Evolutionary conservation across 371 early-diverging fungal genomes (phyloP).

Genomic region (Rhizomucor pusillus): DNA sequence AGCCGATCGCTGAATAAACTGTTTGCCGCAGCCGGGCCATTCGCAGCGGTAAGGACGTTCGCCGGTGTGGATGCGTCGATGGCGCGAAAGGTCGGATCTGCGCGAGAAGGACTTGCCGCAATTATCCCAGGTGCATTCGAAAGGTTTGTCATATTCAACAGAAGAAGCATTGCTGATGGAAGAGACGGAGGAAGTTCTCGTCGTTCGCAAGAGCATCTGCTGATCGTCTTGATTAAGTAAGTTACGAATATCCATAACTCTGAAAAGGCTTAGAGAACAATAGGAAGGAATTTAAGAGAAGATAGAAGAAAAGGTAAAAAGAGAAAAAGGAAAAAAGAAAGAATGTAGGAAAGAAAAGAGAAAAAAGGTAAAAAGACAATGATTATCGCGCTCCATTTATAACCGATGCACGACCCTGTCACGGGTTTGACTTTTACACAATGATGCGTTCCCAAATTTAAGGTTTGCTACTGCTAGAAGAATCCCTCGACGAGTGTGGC

Average conservation of each 20-base stretch:
- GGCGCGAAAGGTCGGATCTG: slow-evolving; percentile 73
- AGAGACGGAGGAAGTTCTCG: slow-evolving; percentile 1
- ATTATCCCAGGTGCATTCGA: slow-evolving; percentile 58
- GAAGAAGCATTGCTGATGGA: slow-evolving; percentile 3
- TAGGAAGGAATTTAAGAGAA: too few species aligned
- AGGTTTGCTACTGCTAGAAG: too few species aligned
- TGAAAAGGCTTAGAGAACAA: slow-evolving; percentile 52
- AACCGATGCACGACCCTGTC: neutral
- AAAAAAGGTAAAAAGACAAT: neutral
- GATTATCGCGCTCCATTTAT: slow-evolving; percentile 5
- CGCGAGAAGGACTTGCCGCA: slow-evolving; percentile 76
- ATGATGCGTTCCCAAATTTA: neutral
- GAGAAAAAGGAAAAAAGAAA: slow-evolving; percentile 3
- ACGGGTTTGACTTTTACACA: slow-evolving; percentile 4
- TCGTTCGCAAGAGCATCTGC: neutral
- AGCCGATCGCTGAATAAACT: slow-evolving; percentile 78
- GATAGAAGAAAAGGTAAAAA: slow-evolving; percentile 19
- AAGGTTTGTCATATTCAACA: slow-evolving; percentile 38
- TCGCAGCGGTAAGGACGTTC: slow-evolving; percentile 70
- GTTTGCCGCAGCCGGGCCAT: slow-evolving; percentile 66
- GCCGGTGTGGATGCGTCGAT: slow-evolving; percentile 75
- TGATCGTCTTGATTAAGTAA: slow-evolving; percentile 23
- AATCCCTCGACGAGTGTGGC: neutral
- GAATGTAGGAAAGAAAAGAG: neutral
- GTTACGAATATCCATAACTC: slow-evolving; percentile 31